These are phyloP conservation scores for Cyclotella kingstonii DNA, from an alignment of 108 stramenopile species.

Conservation along the genomic window DNA sequence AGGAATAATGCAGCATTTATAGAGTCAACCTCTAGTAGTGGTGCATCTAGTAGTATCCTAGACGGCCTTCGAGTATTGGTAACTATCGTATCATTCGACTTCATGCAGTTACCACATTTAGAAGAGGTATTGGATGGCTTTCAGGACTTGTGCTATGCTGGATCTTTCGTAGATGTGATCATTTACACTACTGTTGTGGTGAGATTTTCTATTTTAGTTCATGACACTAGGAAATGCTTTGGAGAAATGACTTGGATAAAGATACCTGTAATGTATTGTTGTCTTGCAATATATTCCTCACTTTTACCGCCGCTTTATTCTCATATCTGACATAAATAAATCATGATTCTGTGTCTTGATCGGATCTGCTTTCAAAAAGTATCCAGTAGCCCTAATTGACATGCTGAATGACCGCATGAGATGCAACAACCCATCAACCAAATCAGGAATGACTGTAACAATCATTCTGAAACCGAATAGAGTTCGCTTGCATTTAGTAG, in stretches of 20 bases:
- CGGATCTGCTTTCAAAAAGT: constrained; percentile 8
- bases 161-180: constrained; percentile 68
- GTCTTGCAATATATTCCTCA: background rate
- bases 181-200: constrained; percentile 74
- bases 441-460: constrained; percentile 49
- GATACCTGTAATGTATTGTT: background rate
- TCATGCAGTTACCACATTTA: constrained; percentile 74
- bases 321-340: background rate
- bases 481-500: constrained; percentile 75
- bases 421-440: constrained; percentile 48
- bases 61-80: constrained; percentile 58
- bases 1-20: too few relatives aligned
- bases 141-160: constrained; percentile 74
- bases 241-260: background rate
- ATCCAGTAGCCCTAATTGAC: constrained; percentile 61
- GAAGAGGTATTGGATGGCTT: constrained; percentile 82
- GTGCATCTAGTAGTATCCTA: too few relatives aligned
- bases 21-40: too few relatives aligned
- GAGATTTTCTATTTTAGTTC: too few relatives aligned
- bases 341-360: background rate
- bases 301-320: background rate
- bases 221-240: too few relatives aligned
- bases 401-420: constrained; percentile 72
- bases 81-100: constrained; percentile 80
- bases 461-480: constrained; percentile 55